phyloP scores from a whole-genome alignment of 1,284 basidiomycete genomes.

The Pisolithus thermaeus region DNA sequence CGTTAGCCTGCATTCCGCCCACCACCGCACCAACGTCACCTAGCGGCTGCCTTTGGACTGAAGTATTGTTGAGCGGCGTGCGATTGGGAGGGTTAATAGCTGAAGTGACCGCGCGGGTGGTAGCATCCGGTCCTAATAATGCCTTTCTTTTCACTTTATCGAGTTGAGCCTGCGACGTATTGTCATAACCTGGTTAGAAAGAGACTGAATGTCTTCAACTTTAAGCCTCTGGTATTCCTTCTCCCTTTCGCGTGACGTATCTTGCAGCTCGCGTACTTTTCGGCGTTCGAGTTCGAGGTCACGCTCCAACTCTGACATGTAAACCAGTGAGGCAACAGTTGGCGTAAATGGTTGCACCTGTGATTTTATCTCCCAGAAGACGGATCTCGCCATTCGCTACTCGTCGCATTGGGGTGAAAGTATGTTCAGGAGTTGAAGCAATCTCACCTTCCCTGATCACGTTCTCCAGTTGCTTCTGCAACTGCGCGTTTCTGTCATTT shows the following conservation, averaged over 20 bases:
- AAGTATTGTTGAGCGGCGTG: constrained; percentile 14
- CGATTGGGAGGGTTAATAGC: constrained; percentile 12
- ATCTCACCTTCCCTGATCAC: constrained; percentile 68
- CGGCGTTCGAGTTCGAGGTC: constrained; percentile 75
- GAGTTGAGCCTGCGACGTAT: constrained; percentile 47
- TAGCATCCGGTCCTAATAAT: constrained; percentile 41
- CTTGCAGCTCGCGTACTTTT: constrained; percentile 66
- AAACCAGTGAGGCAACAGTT: constrained; percentile 1
- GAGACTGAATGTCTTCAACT: constrained; percentile 30
- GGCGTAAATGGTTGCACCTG: constrained; percentile 36
- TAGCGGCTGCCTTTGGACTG: constrained; percentile 10
- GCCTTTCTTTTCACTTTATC: constrained; percentile 77
- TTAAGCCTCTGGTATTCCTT: constrained; percentile 85
- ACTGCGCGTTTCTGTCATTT: constrained; percentile 72
- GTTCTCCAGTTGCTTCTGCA: constrained; percentile 77
- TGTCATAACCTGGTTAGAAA: background rate
- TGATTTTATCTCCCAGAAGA: constrained; percentile 58
- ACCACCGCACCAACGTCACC: constrained; percentile 51
- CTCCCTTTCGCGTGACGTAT: constrained; percentile 66
- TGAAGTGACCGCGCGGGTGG: constrained; percentile 13
- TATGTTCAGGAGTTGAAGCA: background rate
- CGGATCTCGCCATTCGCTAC: constrained; percentile 74
- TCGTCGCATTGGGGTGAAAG: constrained; percentile 5
- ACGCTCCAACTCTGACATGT: constrained; percentile 56
- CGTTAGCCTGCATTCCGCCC: constrained; percentile 64